These are phyloP conservation scores for Fomitopsis palustris DNA, from an alignment of 1,284 basidiomycete genomes.

Conservation along the genomic window DNA sequence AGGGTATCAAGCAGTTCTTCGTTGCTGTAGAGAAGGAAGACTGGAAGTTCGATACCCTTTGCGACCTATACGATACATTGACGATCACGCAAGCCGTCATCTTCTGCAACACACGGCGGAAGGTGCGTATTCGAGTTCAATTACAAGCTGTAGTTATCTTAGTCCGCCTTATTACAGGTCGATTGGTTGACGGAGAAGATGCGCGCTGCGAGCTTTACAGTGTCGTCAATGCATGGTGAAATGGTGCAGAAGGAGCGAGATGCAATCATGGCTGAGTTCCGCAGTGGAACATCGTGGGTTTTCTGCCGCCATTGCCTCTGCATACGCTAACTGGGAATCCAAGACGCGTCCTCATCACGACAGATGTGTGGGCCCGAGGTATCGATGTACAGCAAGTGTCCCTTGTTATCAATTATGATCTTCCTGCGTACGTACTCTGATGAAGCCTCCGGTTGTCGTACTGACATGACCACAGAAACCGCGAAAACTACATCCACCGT, in stretches of 20 bases:
- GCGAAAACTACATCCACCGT: conserved; percentile 98
- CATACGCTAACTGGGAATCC: conserved; percentile 9
- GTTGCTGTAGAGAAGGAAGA: conserved; percentile 99
- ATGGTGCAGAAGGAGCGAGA: conserved; percentile 99
- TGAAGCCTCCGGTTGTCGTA: not conserved
- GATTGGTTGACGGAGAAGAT: conserved; percentile 99
- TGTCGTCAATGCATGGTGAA: conserved; percentile 97
- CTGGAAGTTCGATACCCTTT: conserved; percentile 99
- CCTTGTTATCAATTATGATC: conserved; percentile 96
- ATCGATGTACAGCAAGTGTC: conserved; percentile 99
- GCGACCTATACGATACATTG: conserved; percentile 97
- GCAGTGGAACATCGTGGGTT: conserved; percentile 85
- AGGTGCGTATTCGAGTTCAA: conserved; percentile 63
- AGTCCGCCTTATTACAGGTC: conserved; percentile 48
- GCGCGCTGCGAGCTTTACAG: conserved; percentile 95
- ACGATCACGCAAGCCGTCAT: conserved; percentile 99
- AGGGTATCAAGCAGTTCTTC: conserved; percentile 99
- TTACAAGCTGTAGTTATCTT: no score
- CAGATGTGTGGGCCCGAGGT: conserved; percentile 98
- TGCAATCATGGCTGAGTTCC: conserved; percentile 98
- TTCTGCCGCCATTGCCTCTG: not conserved
- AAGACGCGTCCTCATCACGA: conserved; percentile 92
- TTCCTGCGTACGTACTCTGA: conserved; percentile 72
- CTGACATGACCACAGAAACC: conserved; percentile 53
- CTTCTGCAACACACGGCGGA: conserved; percentile 98